A percentile compares a stretch with the other conserved stretches of the same genome.
Evolutionary conservation across 768 basidiomycete genomes (phyloP).

Genomic region (Lactarius trivialis): DNA sequence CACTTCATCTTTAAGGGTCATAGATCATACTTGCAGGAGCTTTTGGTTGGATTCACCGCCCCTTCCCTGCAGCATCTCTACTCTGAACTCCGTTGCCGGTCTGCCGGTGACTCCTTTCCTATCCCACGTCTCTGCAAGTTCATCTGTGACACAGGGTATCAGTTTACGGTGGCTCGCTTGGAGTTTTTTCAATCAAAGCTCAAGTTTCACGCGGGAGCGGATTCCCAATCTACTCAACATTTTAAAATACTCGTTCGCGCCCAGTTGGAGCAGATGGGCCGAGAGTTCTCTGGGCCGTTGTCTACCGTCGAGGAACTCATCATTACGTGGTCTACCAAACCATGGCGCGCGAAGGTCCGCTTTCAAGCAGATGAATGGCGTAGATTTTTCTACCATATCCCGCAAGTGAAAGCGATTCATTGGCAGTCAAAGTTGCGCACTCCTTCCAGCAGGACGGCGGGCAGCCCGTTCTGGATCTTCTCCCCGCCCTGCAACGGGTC

Average conservation of each 20-base stretch:
- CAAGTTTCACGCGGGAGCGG: not conserved
- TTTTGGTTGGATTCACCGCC: not conserved
- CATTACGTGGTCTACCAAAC: not conserved
- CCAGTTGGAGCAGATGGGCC: not conserved
- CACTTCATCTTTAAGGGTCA: not conserved
- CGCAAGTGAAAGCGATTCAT: not conserved
- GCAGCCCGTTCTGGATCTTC: not conserved
- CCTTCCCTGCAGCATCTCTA: not conserved
- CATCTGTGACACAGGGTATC: not conserved
- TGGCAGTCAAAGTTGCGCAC: not conserved
- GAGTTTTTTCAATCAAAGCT: rapidly evolving
- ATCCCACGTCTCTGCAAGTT: not conserved
- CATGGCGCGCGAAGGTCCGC: too few species aligned
- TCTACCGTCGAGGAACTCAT: not conserved
- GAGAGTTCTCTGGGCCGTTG: not conserved
- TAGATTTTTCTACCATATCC: not conserved
- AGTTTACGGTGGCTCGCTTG: not conserved
- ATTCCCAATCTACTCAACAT: not conserved
- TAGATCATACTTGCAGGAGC: not conserved
- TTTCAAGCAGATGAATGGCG: not conserved
- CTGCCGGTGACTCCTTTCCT: not conserved
- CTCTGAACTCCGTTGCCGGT: not conserved
- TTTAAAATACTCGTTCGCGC: not conserved
- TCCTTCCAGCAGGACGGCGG: not conserved
- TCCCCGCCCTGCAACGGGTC: not conserved